Evolutionary conservation across 768 basidiomycete genomes (phyloP), one percentile per base, ranked within the genome.

Genomic region (Kwoniella europaea): DNA sequence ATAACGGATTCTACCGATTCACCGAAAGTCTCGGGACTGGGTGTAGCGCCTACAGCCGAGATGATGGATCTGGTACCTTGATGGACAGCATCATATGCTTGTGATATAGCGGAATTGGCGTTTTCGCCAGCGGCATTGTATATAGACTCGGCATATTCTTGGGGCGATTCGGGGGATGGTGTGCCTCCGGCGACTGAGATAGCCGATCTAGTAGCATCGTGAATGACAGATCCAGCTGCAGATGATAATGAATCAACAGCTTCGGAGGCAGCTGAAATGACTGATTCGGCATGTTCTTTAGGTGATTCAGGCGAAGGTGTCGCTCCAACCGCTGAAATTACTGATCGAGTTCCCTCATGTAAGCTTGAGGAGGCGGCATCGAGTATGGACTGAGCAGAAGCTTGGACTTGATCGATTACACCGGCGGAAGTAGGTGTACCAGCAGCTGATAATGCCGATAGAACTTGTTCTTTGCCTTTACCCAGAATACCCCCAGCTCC

Each of bases 391-490:
- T 60, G 16, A 42, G 60, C 68, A 24, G 58, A 60, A 27, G 66
- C 42, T 46, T 59, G 24, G 1, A 64, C 69, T 56, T 79, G 74
- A 24, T 81, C 78, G 41, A 65, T 55, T 6, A 76, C 41, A 4
- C 76, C 77, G 10, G 70, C 66, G 18, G 73, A 16, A 10, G 75
- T 20, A 9, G 65, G 62, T 35, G 60, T 53, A 2, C 65, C 63
- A 13, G 65, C 64, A 44, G 67, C 75, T 13, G 55, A 71, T 15
- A 81, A 64, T n/a, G 82, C 82, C 29, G 77, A 75, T 10, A 80
- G 54, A 10, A 82, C 67, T 70, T 82, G 81, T 15, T 78, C 74
- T 58, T 78, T 82, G 55, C 77, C 80, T 63, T 82, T 82, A 10
- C 77, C 79, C 42, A 82, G 77, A 29, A 81, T 67, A 6, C 65